Conservation (phyloP, 352 stramenopile genomes). For the Globisporangium alternatum region DNA sequence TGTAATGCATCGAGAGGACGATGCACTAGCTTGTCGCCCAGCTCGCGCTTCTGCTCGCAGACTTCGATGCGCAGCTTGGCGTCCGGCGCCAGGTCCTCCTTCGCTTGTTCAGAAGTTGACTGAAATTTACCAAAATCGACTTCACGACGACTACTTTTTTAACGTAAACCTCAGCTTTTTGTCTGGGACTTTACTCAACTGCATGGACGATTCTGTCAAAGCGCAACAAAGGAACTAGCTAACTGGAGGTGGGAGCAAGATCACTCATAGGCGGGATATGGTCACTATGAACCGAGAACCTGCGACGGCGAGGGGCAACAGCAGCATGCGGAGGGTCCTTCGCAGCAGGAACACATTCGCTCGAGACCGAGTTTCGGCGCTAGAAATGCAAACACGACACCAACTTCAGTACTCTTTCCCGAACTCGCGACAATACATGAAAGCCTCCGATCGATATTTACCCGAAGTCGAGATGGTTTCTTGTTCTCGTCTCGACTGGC, state of each 20-base stretch:
- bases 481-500: slow-evolving; percentile 7
- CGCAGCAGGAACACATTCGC: slow-evolving; percentile 2
- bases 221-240: not conserved
- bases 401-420: not conserved
- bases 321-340: not conserved
- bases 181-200: not conserved
- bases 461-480: slow-evolving; percentile 12
- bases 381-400: not conserved
- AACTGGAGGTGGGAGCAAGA: not conserved
- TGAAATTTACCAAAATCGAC: not conserved
- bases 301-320: slow-evolving; percentile 2
- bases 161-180: not conserved
- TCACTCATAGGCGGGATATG: not conserved
- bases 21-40: slow-evolving; percentile 63
- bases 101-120: slow-evolving; percentile 29
- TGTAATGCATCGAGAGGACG: slow-evolving; percentile 93
- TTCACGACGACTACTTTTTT: not conserved
- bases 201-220: not conserved
- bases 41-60: slow-evolving; percentile 67
- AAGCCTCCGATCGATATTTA: not conserved
- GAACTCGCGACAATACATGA: not conserved
- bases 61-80: slow-evolving; percentile 66
- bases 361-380: slow-evolving; percentile 16
- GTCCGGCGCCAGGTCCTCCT: slow-evolving; percentile 67
- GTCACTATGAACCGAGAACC: slow-evolving; percentile 5